Conservation (phyloP, 495 filamentous ascomycete genomes). For the Aspergillus nanangensis region DNA sequence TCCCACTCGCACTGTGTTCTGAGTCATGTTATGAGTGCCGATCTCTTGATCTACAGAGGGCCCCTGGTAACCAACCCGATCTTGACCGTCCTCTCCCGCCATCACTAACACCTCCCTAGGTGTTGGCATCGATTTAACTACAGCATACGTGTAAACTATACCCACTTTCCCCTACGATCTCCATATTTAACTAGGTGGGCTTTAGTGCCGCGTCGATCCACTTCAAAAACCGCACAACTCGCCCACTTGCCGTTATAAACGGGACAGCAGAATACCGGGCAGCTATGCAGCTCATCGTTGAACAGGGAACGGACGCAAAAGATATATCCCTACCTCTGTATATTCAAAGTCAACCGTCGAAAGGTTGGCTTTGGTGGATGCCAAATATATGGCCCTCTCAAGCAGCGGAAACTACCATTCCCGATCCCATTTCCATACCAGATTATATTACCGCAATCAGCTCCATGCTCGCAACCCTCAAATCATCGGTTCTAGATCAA, state of each 20-base stretch:
- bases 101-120: constrained; percentile 1
- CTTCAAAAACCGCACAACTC: background rate
- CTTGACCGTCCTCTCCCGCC: background rate
- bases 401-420: background rate
- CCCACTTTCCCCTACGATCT: background rate
- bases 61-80: background rate
- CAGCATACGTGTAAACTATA: constrained; percentile 3
- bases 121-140: constrained; percentile 6
- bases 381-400: background rate
- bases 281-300: constrained; percentile 1
- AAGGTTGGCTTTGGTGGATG: background rate
- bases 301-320: background rate
- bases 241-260: constrained; percentile 1
- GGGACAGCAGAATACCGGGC: constrained; percentile 1
- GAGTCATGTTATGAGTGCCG: background rate
- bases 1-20: background rate
- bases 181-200: background rate
- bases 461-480: constrained; percentile 2
- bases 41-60: constrained; percentile 1
- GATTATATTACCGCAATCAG: constrained; percentile 1
- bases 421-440: background rate
- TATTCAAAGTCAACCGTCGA: background rate
- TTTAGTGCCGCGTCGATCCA: constrained; percentile 1
- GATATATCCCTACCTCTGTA: background rate
- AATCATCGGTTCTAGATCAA: background rate